Base-by-base conservation (phyloP, 345 rosid genomes). In the Hirschfeldia incana region DNA sequence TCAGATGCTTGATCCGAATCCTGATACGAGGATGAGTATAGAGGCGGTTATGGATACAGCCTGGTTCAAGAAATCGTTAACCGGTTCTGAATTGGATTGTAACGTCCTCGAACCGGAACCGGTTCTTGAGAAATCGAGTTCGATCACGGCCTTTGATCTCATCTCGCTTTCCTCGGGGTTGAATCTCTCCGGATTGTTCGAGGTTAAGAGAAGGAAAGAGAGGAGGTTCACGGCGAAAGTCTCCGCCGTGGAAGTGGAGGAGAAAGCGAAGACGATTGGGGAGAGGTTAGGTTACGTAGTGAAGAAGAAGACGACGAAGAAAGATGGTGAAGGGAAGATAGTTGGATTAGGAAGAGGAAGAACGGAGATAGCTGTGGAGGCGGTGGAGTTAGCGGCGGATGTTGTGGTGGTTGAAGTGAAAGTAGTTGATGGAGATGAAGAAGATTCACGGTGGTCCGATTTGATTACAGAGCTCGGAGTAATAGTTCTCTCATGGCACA, bases 1-100 rank as follows among this genome's bases (percentile, higher is more conserved):
- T 39, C 87, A 86, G 85, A 94, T 92, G 72, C 85, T 94, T 5
- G 97, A 94, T 57, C 98, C 98, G 34, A 94, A 92, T 69, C 98
- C 98, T 0, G 67, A 28, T 5, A 80, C 92, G 8, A 84, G 98
- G 80, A 86, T 90, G 94, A 89, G 92, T 82, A 71, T 92, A 1
- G 91, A 83, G 49, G 70, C 75, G 7, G 62, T 92, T 16, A 88
- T 85, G 89, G 84, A 69, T 27, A 88, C 89, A 0, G 57, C 85
- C 6, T 94, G 97, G 95, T 89, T 87, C 85, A 79, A 82, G 69
- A 91, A 86, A 74, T 85, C 84, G 27, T 76, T 83, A 15, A 81
- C 85, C 11, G 70, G 74, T 27, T 69, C 12, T 17, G 79, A 78
- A 8, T 70, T 65, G 21, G 59, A 68, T 29, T 46, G 68, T 4